These are phyloP conservation scores for Fusarium sp. DNA, from an alignment of 2,329 filamentous ascomycete genomes.

Conservation along the genomic window DNA sequence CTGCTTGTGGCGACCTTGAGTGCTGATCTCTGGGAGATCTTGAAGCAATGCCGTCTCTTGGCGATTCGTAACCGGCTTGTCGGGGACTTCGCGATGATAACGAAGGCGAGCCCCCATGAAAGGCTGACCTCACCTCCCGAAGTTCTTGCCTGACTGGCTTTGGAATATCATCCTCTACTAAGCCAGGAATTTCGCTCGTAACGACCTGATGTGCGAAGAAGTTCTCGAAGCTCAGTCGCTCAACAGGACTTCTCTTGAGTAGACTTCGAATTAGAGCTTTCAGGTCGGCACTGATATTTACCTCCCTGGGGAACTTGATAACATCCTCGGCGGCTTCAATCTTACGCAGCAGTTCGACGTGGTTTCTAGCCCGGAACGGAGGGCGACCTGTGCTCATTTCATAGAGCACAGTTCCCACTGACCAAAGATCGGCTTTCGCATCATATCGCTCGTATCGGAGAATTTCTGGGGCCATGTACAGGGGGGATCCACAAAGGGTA, in stretches of 20 bases:
- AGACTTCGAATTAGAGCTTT: constrained; percentile 83
- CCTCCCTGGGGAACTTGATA: constrained; percentile 83
- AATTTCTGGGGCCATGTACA: constrained; percentile 99
- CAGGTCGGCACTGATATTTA: constrained; percentile 76
- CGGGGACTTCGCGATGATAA: constrained; percentile 47
- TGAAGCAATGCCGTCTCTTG: constrained; percentile 48
- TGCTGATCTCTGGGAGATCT: constrained; percentile 56
- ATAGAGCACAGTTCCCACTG: constrained; percentile 92
- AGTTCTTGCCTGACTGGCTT: constrained; percentile 52
- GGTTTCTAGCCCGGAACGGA: constrained; percentile 91
- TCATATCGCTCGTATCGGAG: constrained; percentile 97
- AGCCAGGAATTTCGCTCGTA: constrained; percentile 78
- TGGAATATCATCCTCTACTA: constrained; percentile 80
- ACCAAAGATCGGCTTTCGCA: constrained; percentile 97
- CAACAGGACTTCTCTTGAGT: constrained; percentile 85
- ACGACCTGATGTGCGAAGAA: constrained; percentile 85
- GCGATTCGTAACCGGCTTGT: constrained; percentile 52
- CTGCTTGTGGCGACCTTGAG: constrained; percentile 56
- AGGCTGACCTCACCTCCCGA: constrained; percentile 50
- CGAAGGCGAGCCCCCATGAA: constrained; percentile 45
- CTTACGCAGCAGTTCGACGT: constrained; percentile 90
- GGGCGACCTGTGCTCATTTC: constrained; percentile 94
- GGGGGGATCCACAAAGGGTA: constrained; percentile 92
- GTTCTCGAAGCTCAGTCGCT: constrained; percentile 85
- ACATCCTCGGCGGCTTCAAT: constrained; percentile 90